Conservation (phyloP, 257 asterid species). For the Knoxia roxburghii region DNA sequence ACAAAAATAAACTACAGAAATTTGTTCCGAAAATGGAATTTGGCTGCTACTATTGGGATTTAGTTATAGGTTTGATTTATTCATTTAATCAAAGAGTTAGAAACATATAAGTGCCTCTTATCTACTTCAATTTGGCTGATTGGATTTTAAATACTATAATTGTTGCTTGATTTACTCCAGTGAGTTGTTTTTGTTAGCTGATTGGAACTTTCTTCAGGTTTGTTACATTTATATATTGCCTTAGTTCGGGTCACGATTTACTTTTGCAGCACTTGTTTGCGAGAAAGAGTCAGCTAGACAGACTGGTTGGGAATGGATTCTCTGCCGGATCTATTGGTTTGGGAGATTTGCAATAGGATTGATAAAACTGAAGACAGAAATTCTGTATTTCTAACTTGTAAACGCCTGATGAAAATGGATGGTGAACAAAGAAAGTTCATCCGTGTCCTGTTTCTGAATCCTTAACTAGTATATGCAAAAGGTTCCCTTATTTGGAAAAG, state of each 20-base stretch:
- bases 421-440: constrained; percentile 51
- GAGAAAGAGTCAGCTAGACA: too few relatives aligned
- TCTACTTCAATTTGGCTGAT: background rate
- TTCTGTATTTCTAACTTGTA: constrained; percentile 61
- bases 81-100: background rate
- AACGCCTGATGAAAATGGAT: constrained; percentile 55
- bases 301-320: constrained; percentile 48
- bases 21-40: too few relatives aligned
- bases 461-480: constrained; percentile 46
- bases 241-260: constrained; percentile 14
- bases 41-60: background rate
- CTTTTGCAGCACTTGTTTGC: background rate
- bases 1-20: too few relatives aligned
- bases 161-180: too few relatives aligned
- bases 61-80: background rate
- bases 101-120: too few relatives aligned
- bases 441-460: constrained; percentile 64
- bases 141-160: background rate
- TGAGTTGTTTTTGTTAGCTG: background rate
- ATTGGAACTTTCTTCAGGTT: background rate
- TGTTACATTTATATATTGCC: background rate
- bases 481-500: constrained; percentile 56
- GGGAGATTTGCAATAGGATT: constrained; percentile 60
- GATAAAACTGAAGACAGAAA: constrained; percentile 44
- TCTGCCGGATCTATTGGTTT: constrained; percentile 65